Evolutionary conservation across 2,329 filamentous ascomycete species (phyloP), one percentile per base, ranked within the genome.

Genomic region (Tetracladium maxilliforme): DNA sequence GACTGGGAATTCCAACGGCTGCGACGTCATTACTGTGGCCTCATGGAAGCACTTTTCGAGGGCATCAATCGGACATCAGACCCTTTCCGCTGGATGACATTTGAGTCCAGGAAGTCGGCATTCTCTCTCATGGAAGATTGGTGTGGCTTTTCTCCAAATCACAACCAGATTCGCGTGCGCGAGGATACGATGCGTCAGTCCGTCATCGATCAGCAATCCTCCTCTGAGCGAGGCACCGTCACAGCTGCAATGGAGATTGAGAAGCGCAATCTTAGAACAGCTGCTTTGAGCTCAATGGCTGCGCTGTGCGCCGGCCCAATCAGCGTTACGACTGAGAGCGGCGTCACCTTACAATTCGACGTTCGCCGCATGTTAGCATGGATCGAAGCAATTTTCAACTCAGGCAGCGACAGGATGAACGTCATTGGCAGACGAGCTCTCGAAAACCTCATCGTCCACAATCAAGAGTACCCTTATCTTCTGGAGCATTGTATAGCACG

Each of bases 81-180:
- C 31, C 79, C 84, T 3, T 76, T 82, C 5, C 69, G 83, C 16
- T 98, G 90, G 87, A 90, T 98, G 70, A 86, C 90, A 0, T 98
- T 98, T 42, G 90, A 98, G 47, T 82, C 86, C 9, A 67, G 92
- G 20, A 93, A 94, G 45, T 94, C 90, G 5, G 80, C 87, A 0
- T 98, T 98, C 44, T 76, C 86, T 1, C 56, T 98, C 23, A 95
- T 98, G 86, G 90, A 98, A 50, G 87, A 95, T 36, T 98, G 92
- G 92, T 98, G 90, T 45, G 90, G 90, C 3, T 94, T 92, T 47
- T 93, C 86, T 6, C 83, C 86, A 0, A 93, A 94, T 35, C 83
- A 92, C 44, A 62, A 57, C 10, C 80, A 92, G 35, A 80, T 93
- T 20, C 70, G 75, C 5, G 73, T 76, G 30, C 67, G 83, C 32